These are phyloP conservation scores for Neoboletus magnificus DNA, from an alignment of 768 basidiomycete genomes.

Conservation along the genomic window DNA sequence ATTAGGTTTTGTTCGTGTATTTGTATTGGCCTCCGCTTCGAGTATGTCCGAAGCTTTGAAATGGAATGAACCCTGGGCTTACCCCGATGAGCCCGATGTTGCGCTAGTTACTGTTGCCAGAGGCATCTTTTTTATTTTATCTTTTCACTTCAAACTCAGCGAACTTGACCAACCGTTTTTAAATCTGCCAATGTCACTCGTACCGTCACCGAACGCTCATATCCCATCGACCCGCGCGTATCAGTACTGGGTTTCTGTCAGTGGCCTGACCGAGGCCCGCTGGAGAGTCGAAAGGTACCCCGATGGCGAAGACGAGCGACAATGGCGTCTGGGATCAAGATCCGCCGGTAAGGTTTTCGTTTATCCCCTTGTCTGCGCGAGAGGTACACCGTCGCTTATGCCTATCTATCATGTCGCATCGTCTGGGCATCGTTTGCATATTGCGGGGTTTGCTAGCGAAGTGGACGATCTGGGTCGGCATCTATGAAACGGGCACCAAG, in stretches of 20 bases:
- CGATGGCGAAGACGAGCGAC: constrained; percentile 14
- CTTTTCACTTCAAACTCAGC: constrained; percentile 20
- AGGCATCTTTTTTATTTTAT: too few species aligned
- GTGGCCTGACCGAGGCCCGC: not conserved
- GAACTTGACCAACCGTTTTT: constrained; percentile 3
- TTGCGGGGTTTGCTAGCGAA: constrained; percentile 1
- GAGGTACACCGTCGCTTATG: constrained; percentile 15
- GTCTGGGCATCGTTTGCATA: not conserved
- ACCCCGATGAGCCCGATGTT: not conserved
- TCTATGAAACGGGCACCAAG: constrained; percentile 1
- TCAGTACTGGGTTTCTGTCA: not conserved
- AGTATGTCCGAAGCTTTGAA: not conserved
- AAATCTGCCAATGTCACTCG: not conserved
- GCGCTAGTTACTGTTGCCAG: not conserved
- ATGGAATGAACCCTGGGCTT: not conserved
- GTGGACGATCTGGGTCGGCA: constrained; percentile 1
- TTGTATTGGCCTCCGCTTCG: not conserved
- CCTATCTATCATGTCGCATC: not conserved
- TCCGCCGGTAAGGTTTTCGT: constrained; percentile 7
- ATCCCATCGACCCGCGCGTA: not conserved
- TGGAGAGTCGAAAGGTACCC: not conserved
- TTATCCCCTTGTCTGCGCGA: not conserved
- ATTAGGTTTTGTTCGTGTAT: not conserved
- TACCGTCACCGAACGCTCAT: not conserved
- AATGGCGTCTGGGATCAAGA: constrained; percentile 20